Conservation (phyloP, 2,329 filamentous ascomycete species). For the Penicillium aurantiogriseum region DNA sequence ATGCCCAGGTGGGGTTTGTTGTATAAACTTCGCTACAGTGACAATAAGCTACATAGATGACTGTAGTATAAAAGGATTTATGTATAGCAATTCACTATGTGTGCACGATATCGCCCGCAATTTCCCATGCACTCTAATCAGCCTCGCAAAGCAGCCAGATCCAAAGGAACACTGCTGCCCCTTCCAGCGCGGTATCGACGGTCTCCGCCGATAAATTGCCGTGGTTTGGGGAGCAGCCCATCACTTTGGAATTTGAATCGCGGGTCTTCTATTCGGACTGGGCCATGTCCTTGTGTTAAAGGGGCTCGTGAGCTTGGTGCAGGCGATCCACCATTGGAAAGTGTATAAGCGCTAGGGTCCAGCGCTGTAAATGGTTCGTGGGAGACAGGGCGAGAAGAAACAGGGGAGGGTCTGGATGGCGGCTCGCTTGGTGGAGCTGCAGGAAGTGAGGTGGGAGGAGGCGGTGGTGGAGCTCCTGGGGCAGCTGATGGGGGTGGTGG, state of each 20-base stretch:
- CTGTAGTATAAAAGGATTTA: background rate
- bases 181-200: slow-evolving; percentile 86
- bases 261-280: slow-evolving; percentile 67
- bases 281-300: slow-evolving; percentile 28
- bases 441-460: slow-evolving; percentile 39
- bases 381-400: slow-evolving; percentile 34
- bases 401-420: slow-evolving; percentile 45
- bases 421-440: slow-evolving; percentile 42
- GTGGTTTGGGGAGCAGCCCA: slow-evolving; percentile 75
- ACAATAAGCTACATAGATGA: background rate
- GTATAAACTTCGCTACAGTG: background rate
- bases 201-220: slow-evolving; percentile 70
- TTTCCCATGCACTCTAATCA: slow-evolving; percentile 26
- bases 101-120: slow-evolving; percentile 28
- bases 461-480: slow-evolving; percentile 43
- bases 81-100: slow-evolving; percentile 24
- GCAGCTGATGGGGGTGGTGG: slow-evolving; percentile 47
- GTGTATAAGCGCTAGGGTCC: slow-evolving; percentile 73
- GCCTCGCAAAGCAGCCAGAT: slow-evolving; percentile 56
- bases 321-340: slow-evolving; percentile 58
- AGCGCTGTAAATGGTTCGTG: slow-evolving; percentile 61
- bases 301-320: slow-evolving; percentile 27
- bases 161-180: slow-evolving; percentile 89
- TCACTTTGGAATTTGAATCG: slow-evolving; percentile 89
- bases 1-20: too few species aligned